Base-by-base conservation (phyloP, 2,329 filamentous ascomycete genomes). In the Alternaria sp. region DNA sequence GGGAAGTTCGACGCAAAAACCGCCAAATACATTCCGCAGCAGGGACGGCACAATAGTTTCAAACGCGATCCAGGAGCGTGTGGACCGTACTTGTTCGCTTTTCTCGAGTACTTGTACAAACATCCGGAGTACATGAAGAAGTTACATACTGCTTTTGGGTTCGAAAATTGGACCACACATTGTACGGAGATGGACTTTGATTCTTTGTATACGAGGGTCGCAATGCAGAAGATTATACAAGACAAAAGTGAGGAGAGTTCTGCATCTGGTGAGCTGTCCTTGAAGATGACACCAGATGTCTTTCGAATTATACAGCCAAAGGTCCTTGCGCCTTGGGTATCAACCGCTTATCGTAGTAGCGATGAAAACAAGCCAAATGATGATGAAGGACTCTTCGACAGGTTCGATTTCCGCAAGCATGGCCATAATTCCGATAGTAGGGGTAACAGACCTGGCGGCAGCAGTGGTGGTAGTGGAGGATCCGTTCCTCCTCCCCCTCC, bases 171-270 rank as follows among this genome's bases (percentile, higher is more conserved):
- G 40, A 42, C 37, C 3, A 36, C 7, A 13, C 7, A 44, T 34
- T 7, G 13, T 5, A 24, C 9, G 13, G 31, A 11, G 14, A 14
- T 52, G 50, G 40, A 11, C 10, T 52, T 52, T 33, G 36, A 52
- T 28, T 52, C 50, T 7, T 26, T 36, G 39, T 23, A 21, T 2
- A 52, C 50, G 4, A 42, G 50, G 5, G 29, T 42, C 3, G 11
- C 11, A 1, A 44, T 52, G 40, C 50, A 52, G 40, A 23, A 44
- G 13, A 28, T 41, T 5, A 44, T 52, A 34, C 50, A 28, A 31
- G 5, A 36, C 4, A 17, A 44, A 23, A 26, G 23, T 13, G 50
- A 52, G 40, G 17, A 36, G 8, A 13, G 9, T 8, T 2, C 10
- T 2, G 3, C 6, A 3, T n/a, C 17, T 28, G 31, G 13, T 8